Conservation (phyloP, 2,329 filamentous ascomycete species). For the Cladosporium sp. region DNA sequence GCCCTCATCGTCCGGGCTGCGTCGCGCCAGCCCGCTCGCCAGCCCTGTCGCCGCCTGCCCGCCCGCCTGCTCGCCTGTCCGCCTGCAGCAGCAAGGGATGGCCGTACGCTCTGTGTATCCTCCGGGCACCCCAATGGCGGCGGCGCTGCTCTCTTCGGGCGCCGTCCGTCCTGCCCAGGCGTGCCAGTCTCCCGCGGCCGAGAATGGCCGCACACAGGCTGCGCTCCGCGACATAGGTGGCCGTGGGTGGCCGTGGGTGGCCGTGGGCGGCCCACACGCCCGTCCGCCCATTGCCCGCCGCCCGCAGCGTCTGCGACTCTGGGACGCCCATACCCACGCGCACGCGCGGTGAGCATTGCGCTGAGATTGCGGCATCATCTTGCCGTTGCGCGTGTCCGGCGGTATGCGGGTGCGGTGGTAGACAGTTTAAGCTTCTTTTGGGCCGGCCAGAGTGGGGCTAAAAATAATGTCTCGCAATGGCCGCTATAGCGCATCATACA, state of each 20-base stretch:
- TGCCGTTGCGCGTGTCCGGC: slow-evolving; percentile 9
- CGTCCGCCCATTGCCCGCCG: not conserved
- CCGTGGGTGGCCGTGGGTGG: too few species aligned
- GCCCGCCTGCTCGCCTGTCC: not conserved
- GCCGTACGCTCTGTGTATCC: slow-evolving; percentile 17
- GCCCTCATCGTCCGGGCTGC: too few species aligned
- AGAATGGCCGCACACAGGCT: slow-evolving; percentile 8
- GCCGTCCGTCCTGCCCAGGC: slow-evolving; percentile 9
- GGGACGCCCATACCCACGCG: not conserved
- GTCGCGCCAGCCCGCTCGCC: too few species aligned
- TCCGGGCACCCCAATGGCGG: slow-evolving; percentile 16
- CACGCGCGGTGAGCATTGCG: not conserved
- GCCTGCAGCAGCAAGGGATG: slow-evolving; percentile 20
- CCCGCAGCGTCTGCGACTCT: not conserved
- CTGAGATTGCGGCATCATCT: slow-evolving; percentile 8
- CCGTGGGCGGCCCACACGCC: not conserved
- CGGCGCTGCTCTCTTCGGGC: slow-evolving; percentile 17
- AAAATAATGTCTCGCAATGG: slow-evolving; percentile 10
- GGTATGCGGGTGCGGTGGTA: slow-evolving; percentile 7
- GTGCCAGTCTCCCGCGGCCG: not conserved
- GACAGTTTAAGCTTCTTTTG: slow-evolving; percentile 6
- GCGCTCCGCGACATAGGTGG: too few species aligned
- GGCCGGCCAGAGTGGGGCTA: slow-evolving; percentile 8
- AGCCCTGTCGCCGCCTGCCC: too few species aligned
- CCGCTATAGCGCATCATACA: slow-evolving; percentile 9